Conservation (phyloP, 495 filamentous ascomycete species). For the Neurospora intermedia region DNA sequence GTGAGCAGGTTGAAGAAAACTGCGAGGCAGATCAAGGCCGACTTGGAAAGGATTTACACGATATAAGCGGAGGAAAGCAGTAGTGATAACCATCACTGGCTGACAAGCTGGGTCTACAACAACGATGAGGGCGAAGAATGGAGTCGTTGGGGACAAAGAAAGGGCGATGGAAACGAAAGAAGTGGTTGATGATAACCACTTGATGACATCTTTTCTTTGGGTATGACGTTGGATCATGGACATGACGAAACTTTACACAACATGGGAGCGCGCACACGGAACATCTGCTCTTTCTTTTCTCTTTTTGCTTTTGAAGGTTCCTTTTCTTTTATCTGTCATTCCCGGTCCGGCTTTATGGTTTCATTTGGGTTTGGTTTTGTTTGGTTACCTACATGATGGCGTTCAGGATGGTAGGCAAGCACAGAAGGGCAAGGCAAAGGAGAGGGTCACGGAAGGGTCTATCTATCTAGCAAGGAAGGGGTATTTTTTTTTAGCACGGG, state of each 20-base stretch:
- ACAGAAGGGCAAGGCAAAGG: not conserved
- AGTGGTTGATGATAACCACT: not conserved
- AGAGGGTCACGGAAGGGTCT: too few relatives aligned
- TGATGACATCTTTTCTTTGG: not conserved
- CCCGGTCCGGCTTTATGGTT: not conserved
- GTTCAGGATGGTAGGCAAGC: not conserved
- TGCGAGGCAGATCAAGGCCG: not conserved
- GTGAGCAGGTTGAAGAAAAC: not conserved
- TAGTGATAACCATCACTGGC: not conserved
- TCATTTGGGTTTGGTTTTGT: not conserved
- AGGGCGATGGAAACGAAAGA: not conserved
- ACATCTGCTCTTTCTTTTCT: not conserved
- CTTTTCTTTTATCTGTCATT: not conserved
- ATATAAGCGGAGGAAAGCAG: not conserved
- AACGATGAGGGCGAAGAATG: not conserved
- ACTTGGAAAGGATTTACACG: not conserved
- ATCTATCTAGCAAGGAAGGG: too few relatives aligned
- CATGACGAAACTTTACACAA: not conserved
- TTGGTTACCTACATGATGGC: not conserved
- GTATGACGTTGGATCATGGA: not conserved
- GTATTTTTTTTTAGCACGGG: too few relatives aligned
- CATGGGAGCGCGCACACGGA: not conserved
- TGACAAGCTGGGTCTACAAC: not conserved
- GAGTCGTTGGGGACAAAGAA: not conserved
- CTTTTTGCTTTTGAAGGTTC: not conserved